Base-by-base conservation (phyloP, 73 alveolate genomes). In the Durusdinium trenchii region DNA sequence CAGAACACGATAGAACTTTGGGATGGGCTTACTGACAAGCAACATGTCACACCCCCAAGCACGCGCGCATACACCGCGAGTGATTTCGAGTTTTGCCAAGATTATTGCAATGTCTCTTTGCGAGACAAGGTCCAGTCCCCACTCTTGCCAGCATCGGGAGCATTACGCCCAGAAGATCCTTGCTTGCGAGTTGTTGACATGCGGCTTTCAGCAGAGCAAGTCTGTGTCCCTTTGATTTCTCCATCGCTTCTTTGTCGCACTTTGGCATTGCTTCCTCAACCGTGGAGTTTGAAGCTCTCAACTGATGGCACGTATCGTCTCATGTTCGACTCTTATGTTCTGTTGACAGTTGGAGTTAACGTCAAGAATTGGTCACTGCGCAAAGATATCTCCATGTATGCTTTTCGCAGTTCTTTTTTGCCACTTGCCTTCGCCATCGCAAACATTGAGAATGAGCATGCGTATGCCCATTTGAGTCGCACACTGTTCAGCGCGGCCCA, bases 231-330 rank as follows among this genome's bases (percentile, higher is more conserved):
- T 1, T 20, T 86, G 36, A 42, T 54, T 40, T 86, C 67, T 14
- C 95, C 84, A 7, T n/a, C 18, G 14, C 47, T 86, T 32, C 83
- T 86, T 6, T 43, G 42, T 5, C 48, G 18, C 42, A 45, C 47
- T 6, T 30, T 42, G 67, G 26, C 57, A 20, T 18, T 86, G 26
- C n/a, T 86, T 14, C 95, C 84, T 6, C 28, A 61, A 40, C 95
- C 95, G 26, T 87, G 95, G 95, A 60, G 45, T 20, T 43, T 87
- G 64, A 87, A 87, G 51, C 40, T 42, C 20, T 61, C 85, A 12
- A 87, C 95, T 0, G 95, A 87, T 6, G 95, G 95, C 42, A 45
- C 95, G 40, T 87, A 87, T 32, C 61, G 95, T 43, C 82, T 86
- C 16, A 20, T 57, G 40, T 43, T 52, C 64, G 95, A 86, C 10